These are phyloP conservation scores for Periconia digitata DNA, from an alignment of 2,329 filamentous ascomycete species.

Conservation along the genomic window DNA sequence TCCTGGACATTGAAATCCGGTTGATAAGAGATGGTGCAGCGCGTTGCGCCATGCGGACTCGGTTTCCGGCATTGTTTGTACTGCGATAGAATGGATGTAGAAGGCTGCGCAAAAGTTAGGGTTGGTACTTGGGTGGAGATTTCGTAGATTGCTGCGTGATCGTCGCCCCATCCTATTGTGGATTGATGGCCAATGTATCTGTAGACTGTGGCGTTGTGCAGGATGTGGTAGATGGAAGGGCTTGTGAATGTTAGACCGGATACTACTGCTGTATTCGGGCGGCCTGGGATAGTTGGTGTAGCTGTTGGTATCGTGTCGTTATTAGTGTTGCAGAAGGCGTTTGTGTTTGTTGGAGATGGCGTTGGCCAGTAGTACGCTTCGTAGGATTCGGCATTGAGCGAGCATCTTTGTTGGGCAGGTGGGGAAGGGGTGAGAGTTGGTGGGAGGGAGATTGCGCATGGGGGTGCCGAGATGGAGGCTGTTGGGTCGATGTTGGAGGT, in stretches of 20 bases:
- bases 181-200: neutral
- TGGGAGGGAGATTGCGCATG: neutral
- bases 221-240: slow-evolving; percentile 1
- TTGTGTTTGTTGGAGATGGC: neutral
- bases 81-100: slow-evolving; percentile 1
- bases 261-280: neutral
- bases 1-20: slow-evolving; percentile 2
- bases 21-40: neutral
- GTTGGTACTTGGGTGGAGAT: neutral
- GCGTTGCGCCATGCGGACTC: neutral
- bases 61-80: slow-evolving; percentile 1
- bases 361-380: slow-evolving; percentile 4
- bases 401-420: neutral
- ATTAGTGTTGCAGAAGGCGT: neutral
- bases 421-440: neutral
- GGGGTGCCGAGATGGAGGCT: neutral
- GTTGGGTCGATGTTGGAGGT: neutral
- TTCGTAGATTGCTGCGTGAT: neutral
- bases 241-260: slow-evolving; percentile 4
- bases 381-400: slow-evolving; percentile 1
- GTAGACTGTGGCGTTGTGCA: slow-evolving; percentile 1
- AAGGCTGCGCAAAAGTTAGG: neutral
- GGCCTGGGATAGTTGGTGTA: neutral
- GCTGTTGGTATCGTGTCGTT: slow-evolving; percentile 1
- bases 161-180: neutral